These are phyloP conservation scores for Umbelopsis sp. DNA, from an alignment of 192 early-diverging fungal species.

Conservation along the genomic window DNA sequence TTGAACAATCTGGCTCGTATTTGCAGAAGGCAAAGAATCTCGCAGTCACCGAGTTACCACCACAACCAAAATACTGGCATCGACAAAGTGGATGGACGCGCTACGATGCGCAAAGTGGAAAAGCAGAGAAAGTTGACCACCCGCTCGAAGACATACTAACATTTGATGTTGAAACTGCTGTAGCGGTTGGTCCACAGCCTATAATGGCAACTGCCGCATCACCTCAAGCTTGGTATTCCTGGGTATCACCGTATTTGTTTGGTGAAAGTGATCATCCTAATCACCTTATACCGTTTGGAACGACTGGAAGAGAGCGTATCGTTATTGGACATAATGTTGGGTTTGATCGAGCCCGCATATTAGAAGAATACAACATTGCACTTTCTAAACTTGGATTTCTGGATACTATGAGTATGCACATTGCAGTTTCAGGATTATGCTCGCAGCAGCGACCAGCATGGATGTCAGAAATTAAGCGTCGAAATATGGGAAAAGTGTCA, in stretches of 20 bases:
- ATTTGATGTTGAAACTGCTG: conserved; percentile 87
- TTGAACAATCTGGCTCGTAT: conserved; percentile 61
- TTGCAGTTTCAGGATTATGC: conserved; percentile 85
- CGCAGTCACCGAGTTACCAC: conserved; percentile 42
- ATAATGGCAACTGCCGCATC: conserved; percentile 82
- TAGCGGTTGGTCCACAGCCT: conserved; percentile 69
- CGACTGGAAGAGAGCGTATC: conserved; percentile 44
- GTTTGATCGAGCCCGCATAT: conserved; percentile 86
- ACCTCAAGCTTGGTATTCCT: conserved; percentile 82
- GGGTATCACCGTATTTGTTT: conserved; percentile 84
- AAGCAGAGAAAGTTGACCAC: conserved; percentile 40
- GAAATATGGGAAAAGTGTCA: background rate
- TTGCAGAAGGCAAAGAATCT: conserved; percentile 53
- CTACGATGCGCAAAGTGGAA: conserved; percentile 53
- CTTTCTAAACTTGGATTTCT: conserved; percentile 64
- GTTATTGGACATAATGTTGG: conserved; percentile 92
- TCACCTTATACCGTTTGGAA: conserved; percentile 70
- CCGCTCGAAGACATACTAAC: conserved; percentile 69
- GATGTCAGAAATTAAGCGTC: conserved; percentile 68
- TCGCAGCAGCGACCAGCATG: conserved; percentile 85
- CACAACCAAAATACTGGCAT: conserved; percentile 56
- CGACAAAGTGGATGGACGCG: conserved; percentile 78
- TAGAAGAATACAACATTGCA: conserved; percentile 81
- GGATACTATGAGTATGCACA: conserved; percentile 95
- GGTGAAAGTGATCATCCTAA: conserved; percentile 45